Conservation (phyloP, 2,329 filamentous ascomycete genomes). For the Pestalotiopsis sp. region DNA sequence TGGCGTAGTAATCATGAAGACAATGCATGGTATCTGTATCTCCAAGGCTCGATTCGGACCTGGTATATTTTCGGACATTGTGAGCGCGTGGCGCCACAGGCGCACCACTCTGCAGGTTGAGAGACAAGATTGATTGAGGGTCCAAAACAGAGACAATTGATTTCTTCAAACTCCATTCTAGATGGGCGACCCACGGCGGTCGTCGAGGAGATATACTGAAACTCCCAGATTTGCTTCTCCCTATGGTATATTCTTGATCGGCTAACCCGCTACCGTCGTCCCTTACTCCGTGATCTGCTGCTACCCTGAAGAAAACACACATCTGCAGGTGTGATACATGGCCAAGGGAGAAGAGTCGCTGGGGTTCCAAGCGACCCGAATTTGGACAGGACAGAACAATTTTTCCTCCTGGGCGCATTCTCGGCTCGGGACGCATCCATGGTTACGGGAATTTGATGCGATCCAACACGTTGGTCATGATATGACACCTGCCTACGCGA, state of each 20-base stretch:
- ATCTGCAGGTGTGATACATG: neutral
- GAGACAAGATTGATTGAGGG: neutral
- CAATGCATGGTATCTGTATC: slow-evolving; percentile 40
- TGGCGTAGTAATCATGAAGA: slow-evolving; percentile 46
- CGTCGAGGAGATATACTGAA: neutral
- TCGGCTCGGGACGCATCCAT: neutral
- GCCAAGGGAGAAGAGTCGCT: neutral
- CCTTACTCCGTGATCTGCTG: neutral
- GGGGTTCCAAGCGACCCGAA: neutral
- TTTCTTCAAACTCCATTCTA: neutral
- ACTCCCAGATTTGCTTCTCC: neutral
- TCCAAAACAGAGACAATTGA: neutral
- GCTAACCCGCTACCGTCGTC: neutral
- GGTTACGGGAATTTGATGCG: neutral
- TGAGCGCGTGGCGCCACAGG: neutral
- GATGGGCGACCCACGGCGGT: neutral
- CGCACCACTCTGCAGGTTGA: neutral
- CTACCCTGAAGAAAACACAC: neutral
- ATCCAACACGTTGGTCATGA: neutral
- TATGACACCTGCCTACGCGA: neutral
- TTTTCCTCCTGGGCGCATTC: no score
- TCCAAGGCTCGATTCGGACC: slow-evolving; percentile 39
- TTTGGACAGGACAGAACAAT: neutral
- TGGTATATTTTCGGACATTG: slow-evolving; percentile 27
- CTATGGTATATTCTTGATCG: neutral